Conservation (phyloP, 805 yeast genomes). For the Sugiyamaella valdiviana region DNA sequence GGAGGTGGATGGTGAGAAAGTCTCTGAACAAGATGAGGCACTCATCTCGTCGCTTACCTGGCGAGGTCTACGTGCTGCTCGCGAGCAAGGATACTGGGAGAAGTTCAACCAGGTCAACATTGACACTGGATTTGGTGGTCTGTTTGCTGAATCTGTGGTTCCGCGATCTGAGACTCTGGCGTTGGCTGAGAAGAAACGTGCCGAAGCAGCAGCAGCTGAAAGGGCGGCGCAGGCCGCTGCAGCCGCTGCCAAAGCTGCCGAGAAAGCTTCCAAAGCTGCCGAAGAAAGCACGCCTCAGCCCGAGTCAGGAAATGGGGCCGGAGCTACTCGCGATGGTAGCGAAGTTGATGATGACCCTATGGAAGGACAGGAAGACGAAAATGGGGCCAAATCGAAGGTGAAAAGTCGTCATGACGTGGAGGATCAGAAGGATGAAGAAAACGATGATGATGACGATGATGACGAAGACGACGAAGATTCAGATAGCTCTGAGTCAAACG, state of each 20-base stretch:
- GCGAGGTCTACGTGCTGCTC: conserved; percentile 40
- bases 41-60: conserved; percentile 31
- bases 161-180: conserved; percentile 4
- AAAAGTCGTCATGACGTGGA: background rate
- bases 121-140: conserved; percentile 34
- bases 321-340: too few species aligned
- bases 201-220: background rate
- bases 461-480: background rate
- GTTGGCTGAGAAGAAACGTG: conserved; percentile 3
- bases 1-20: conserved; percentile 22
- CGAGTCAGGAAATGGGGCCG: conserved; percentile 15
- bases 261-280: conserved; percentile 10
- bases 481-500: background rate
- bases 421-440: background rate
- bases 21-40: background rate
- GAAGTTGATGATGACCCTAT: background rate
- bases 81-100: conserved; percentile 33
- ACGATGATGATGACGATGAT: background rate
- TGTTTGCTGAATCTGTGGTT: conserved; percentile 28
- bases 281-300: conserved; percentile 1
- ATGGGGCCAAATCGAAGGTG: background rate
- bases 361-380: background rate
- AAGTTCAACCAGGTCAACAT: conserved; percentile 35
- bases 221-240: conserved; percentile 4
- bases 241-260: background rate